A percentile compares a stretch with the other conserved stretches of the same genome.
phyloP scores from a whole-genome alignment of 2,329 filamentous ascomycete genomes.

The Zymoseptoria tritici region DNA sequence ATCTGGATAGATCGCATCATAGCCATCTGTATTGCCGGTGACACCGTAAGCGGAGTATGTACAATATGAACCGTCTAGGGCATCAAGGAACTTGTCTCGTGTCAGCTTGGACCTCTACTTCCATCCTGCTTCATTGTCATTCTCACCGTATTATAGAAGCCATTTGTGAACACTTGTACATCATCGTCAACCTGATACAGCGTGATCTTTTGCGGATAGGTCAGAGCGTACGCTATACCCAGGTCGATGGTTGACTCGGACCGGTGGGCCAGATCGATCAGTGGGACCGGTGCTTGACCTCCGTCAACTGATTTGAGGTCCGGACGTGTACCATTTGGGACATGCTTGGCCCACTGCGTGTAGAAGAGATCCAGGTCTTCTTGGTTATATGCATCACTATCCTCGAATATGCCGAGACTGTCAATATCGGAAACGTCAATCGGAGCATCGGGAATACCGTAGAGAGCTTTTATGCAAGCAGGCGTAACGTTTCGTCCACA shows the following conservation, averaged over 20 bases:
- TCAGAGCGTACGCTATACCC: constrained; percentile 8
- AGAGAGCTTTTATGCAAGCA: constrained; percentile 36
- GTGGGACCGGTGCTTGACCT: constrained; percentile 31
- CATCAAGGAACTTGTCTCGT: constrained; percentile 9
- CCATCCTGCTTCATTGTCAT: no score
- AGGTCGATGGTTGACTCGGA: constrained; percentile 18
- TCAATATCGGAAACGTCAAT: constrained; percentile 9
- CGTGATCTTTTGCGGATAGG: constrained; percentile 17
- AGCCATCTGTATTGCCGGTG: constrained; percentile 7
- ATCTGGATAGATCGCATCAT: constrained; percentile 38
- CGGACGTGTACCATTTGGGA: constrained; percentile 19
- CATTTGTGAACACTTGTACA: background rate
- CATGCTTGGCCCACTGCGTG: constrained; percentile 17
- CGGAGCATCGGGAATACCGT: constrained; percentile 31
- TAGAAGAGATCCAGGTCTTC: constrained; percentile 33
- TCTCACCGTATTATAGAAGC: constrained; percentile 9
- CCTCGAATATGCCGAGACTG: constrained; percentile 12
- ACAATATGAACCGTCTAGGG: constrained; percentile 16
- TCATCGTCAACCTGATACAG: constrained; percentile 18
- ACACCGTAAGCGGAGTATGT: constrained; percentile 13
- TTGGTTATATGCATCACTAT: constrained; percentile 13
- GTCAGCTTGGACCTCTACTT: no score
- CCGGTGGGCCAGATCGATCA: constrained; percentile 1
- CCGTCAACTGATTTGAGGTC: constrained; percentile 18
- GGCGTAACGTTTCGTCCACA: constrained; percentile 32